phyloP scores from a whole-genome alignment of 2,329 filamentous ascomycete genomes.

The Hyphodiscus sp. region DNA sequence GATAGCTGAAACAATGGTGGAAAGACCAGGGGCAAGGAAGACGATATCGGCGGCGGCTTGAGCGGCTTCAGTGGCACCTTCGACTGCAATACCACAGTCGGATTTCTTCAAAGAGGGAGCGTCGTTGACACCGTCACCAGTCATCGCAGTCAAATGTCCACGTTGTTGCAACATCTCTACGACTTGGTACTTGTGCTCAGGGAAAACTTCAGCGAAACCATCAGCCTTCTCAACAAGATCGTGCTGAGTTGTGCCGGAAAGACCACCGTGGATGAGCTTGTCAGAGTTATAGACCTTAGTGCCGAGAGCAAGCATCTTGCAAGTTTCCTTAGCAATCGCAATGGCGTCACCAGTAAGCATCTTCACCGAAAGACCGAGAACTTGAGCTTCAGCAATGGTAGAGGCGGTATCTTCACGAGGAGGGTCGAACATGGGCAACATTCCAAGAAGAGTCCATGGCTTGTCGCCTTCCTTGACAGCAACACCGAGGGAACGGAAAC shows the following conservation, averaged over 20 bases:
- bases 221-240: conserved; percentile 81
- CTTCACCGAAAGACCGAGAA: conserved; percentile 72
- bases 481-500: conserved; percentile 75
- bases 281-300: conserved; percentile 79
- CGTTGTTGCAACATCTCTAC: conserved; percentile 91
- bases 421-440: conserved; percentile 76
- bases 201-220: conserved; percentile 92
- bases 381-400: conserved; percentile 69
- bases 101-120: conserved; percentile 90
- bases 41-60: conserved; percentile 90
- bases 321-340: conserved; percentile 74
- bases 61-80: conserved; percentile 85
- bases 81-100: conserved; percentile 90
- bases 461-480: conserved; percentile 72
- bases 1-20: conserved; percentile 85
- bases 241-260: conserved; percentile 66
- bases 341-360: conserved; percentile 79
- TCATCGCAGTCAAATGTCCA: conserved; percentile 93
- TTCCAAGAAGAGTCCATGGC: conserved; percentile 63
- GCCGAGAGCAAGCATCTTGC: conserved; percentile 73
- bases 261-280: conserved; percentile 69
- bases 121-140: conserved; percentile 93
- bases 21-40: conserved; percentile 85
- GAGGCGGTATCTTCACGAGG: conserved; percentile 73
- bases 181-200: conserved; percentile 92